Base-by-base conservation (phyloP, 2,329 filamentous ascomycete species). In the Cladophialophora immunda region DNA sequence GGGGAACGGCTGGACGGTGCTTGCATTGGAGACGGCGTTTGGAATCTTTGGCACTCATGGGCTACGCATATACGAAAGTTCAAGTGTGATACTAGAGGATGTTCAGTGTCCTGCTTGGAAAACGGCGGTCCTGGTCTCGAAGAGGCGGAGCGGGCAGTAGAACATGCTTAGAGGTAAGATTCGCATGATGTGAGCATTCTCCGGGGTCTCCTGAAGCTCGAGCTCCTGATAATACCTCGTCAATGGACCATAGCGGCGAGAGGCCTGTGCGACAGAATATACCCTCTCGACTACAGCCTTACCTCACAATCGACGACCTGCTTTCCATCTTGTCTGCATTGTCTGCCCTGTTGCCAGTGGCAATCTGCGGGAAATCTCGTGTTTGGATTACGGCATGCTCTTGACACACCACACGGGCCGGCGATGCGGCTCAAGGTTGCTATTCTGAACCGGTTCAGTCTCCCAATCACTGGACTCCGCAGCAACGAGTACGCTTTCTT, bases 11-110 rank as follows among this genome's bases (percentile, higher is more conserved):
- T 7, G 32, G 32, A 34, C 9, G 32, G 15, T 41, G 19, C 9
- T 56, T 56, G 62, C 62, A 64, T 65, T 27, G 6, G n/a, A 13
- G 29, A 50, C 32, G 63, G 63, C 52, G 63, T 62, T 56, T 22
- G 15, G 38, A 56, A 13, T 32, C n/a, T 57, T 52, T 45, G 30
- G 29, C 22, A 57, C 38, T 45, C 32, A 57, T 29, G 50, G 29
- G 32, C 30, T 32, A 58, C n/a, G 57, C 29, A 59, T 50, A 47
- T 30, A 59, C 57, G 57, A 50, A 50, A 13, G 9, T 25, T 11
- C 9, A 50, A 50, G 45, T 50, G 45, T 50, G 45, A 50, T 50
- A 50, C 9, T 50, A 50, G 45, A 50, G 45, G 45, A 25, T 50
- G 45, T 50, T 50, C 45, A 50, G 19, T 22, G 45, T 25, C 22